Base-by-base conservation (phyloP, 2,329 filamentous ascomycete species). In the Didymella sp. region DNA sequence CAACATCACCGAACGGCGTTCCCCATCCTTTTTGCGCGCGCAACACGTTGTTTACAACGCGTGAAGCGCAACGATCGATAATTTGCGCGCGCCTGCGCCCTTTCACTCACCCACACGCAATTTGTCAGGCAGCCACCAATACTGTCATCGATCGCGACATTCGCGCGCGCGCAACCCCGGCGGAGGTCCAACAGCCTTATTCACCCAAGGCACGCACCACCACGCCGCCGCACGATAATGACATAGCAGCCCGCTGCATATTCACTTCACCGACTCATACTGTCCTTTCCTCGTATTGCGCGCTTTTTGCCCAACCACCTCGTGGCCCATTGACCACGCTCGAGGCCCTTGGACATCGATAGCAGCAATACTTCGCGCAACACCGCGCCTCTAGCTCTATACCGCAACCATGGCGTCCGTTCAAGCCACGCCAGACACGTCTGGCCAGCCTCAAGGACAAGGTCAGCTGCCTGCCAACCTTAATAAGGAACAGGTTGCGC, bases 401-500 rank as follows among this genome's bases (percentile, higher is more conserved):
- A 61, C 60, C 48, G 45, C 51, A 66, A 70, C 52, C 63, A 96
- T 96, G 91, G 88, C 91, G 76, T 93, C 90, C 62, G 87, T 92
- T 72, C 91, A 95, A 80, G 79, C 86, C 70, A 83, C 87, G 63
- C 86, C 88, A 62, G 85, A 85, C 69, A 85, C 89, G 77, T 86
- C 89, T 76, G 84, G 85, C 62, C 85, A 84, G 66, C 40, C 22
- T 30, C 53, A 51, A 27, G 54, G 54, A 1, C 86, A 85, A 68
- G 82, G 79, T 43, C 81, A 82, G 59, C 81, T 92, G 74, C 84
- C 87, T 52, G 80, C 83, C 31, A 87, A 87, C 74, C 82, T 92
- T 70, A 93, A 86, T 55, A 89, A 89, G 70, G 87, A 92, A 71
- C 87, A 92, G 74, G 84, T 92, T 38, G 89, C 93, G 77, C 89